Evolutionary conservation across 176 grass and related monocot genomes (phyloP).

Genomic region (Rhynchospora tenuis): DNA sequence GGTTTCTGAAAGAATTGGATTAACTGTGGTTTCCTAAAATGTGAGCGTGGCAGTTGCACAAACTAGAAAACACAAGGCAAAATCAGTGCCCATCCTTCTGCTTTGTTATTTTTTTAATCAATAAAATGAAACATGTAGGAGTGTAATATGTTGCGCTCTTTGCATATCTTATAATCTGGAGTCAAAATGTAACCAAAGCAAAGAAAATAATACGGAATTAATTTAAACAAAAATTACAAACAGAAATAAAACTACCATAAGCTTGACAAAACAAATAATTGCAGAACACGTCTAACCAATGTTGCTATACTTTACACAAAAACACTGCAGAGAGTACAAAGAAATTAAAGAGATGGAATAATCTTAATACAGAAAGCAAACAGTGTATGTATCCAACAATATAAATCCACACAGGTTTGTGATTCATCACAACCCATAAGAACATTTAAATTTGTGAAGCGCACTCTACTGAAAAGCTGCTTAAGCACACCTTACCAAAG

Average conservation of each 20-base stretch:
- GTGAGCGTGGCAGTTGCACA: background rate
- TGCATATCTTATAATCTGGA: background rate
- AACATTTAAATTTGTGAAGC: background rate
- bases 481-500: background rate
- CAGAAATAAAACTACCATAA: background rate
- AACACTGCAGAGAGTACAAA: background rate
- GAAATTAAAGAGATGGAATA: background rate
- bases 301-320: background rate
- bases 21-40: background rate
- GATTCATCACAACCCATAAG: background rate
- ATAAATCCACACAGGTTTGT: background rate
- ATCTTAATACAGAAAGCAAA: too few species aligned
- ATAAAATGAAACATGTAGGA: too few species aligned
- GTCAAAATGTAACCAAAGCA: background rate
- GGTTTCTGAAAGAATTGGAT: background rate
- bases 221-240: background rate
- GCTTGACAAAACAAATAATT: background rate
- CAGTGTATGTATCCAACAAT: background rate
- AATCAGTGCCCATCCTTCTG: background rate
- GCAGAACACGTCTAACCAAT: background rate
- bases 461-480: background rate
- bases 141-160: background rate
- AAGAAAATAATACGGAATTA: background rate
- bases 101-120: background rate
- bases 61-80: background rate